Base-by-base conservation (phyloP, 768 basidiomycete species). In the Tylopilus subfusipes region DNA sequence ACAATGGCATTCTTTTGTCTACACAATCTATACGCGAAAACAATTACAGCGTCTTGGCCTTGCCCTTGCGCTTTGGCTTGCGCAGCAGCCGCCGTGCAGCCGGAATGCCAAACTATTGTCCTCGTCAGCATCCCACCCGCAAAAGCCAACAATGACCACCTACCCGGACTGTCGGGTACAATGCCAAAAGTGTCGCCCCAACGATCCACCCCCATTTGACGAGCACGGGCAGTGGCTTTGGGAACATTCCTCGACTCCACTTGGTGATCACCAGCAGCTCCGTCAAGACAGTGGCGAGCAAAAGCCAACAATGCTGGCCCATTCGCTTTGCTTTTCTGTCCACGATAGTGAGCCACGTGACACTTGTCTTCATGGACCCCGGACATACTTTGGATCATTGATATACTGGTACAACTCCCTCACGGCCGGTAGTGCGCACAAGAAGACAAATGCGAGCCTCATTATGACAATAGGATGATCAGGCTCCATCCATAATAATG, bases 231-330 rank as follows among this genome's bases (percentile, higher is more conserved):
- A 90, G 68, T 22, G 88, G 84, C 60, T 75, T 80, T 18, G 75
- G 68, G 64, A 85, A 93, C 67, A 83, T 80, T 12, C 85, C 88
- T 62, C 82, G 74, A 59, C 87, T 83, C 90, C 90, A 93, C 75
- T 93, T 93, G 61, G 77, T 71, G 50, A 93, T 91, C 40, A 84
- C 86, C 48, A 93, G 76, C 33, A 91, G 68, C 68, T 93, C 91
- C 14, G 92, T 93, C 53, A 83, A 63, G 57, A 92, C 84, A n/a
- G 91, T 93, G 30, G 91, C 90, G 47, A 92, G 80, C 55, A 93
- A 74, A 39, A 93, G 74, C 91, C 91, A 93, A 31, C 86, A 84
- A 65, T 93, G 91, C 61, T 91, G 88, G 2, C 92, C 91, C 91
- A 93, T 93, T 53, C 91, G 81, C 57, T 85, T 84, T n/a, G 88